These are phyloP conservation scores for Suhomyces choctaworum DNA, from an alignment of 1,139 yeast species.

Conservation along the genomic window DNA sequence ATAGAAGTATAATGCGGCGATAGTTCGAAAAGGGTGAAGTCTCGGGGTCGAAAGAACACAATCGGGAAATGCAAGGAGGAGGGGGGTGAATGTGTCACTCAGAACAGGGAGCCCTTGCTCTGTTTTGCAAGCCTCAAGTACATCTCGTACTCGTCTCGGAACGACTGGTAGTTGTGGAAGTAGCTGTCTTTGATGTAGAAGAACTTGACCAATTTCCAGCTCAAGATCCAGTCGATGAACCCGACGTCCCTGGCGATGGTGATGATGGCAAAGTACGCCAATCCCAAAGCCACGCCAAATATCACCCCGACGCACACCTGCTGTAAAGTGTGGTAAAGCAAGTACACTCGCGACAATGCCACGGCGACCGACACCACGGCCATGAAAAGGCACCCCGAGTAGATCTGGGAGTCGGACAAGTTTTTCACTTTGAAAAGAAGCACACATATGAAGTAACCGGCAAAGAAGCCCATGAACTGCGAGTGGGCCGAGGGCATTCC, in stretches of 20 bases:
- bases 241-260: constrained; percentile 60
- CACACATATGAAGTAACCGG: constrained; percentile 58
- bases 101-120: constrained; percentile 5
- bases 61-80: no score
- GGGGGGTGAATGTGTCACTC: no score
- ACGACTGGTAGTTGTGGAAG: constrained; percentile 43
- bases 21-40: no score
- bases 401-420: constrained; percentile 23
- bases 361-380: constrained; percentile 47
- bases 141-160: constrained; percentile 36
- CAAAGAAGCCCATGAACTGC: constrained; percentile 89
- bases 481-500: constrained; percentile 99
- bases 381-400: constrained; percentile 25
- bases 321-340: constrained; percentile 68
- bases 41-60: no score
- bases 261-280: constrained; percentile 55
- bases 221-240: constrained; percentile 56
- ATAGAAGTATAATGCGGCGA: no score
- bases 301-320: constrained; percentile 77
- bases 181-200: constrained; percentile 62
- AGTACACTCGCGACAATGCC: constrained; percentile 72
- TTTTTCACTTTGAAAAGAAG: constrained; percentile 30
- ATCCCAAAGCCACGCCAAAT: constrained; percentile 62
- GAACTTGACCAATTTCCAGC: constrained; percentile 44
- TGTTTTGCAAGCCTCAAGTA: constrained; percentile 14